phyloP scores from a whole-genome alignment of 2,329 filamentous ascomycete genomes.

The Alternaria ventricosa region DNA sequence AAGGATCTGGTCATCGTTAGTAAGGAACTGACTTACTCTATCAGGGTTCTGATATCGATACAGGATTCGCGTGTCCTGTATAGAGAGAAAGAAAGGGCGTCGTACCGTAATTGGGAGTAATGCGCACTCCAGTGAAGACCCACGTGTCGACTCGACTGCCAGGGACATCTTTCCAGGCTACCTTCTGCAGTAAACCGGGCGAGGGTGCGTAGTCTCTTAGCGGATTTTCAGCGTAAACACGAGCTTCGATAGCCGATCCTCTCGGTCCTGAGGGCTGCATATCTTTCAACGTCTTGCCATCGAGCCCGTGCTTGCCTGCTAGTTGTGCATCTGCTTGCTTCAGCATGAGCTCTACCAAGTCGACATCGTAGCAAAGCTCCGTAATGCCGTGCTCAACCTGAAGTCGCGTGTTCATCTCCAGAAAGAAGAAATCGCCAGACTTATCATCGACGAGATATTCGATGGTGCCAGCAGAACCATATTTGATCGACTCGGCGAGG shows the following conservation, averaged over 20 bases:
- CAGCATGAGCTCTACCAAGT: constrained; percentile 64
- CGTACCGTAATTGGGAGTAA: constrained; percentile 63
- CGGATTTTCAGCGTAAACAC: constrained; percentile 66
- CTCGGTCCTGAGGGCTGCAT: constrained; percentile 54
- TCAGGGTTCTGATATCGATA: background rate
- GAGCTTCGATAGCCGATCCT: constrained; percentile 60
- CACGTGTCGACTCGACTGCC: constrained; percentile 68
- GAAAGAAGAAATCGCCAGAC: constrained; percentile 75
- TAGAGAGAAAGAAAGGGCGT: background rate
- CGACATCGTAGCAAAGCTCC: constrained; percentile 62
- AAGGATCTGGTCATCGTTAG: constrained; percentile 47
- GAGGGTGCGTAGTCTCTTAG: constrained; percentile 64
- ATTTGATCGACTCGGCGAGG: constrained; percentile 64
- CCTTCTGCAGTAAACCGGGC: constrained; percentile 64
- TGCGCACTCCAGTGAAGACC: constrained; percentile 63
- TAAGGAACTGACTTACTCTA: background rate
- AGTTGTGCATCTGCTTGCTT: constrained; percentile 61
- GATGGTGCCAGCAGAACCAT: constrained; percentile 87
- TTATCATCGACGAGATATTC: constrained; percentile 90
- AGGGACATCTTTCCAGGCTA: constrained; percentile 60
- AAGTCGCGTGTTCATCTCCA: constrained; percentile 66
- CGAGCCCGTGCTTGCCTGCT: constrained; percentile 54
- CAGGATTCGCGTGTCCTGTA: background rate
- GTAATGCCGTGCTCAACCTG: constrained; percentile 67
- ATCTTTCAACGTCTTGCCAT: constrained; percentile 49